Percentiles rank a stretch among this genome's conserved stretches.
Conservation (phyloP, 371 early-diverging fungal species). For the Mucor racemosus region DNA sequence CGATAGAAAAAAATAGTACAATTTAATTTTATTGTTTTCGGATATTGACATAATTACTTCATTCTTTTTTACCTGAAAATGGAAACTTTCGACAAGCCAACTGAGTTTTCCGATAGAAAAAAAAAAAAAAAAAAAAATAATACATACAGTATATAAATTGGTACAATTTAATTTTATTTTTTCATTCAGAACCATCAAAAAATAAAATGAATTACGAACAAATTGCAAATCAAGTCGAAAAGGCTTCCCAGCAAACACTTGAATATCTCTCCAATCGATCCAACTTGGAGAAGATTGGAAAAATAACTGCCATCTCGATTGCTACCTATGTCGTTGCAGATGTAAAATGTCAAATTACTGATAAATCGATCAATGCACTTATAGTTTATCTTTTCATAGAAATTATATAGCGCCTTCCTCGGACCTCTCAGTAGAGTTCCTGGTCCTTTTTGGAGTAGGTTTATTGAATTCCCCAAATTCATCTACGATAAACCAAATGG, state of each 20-base stretch:
- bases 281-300: conserved; percentile 21
- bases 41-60: background rate
- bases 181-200: background rate
- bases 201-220: conserved; percentile 9
- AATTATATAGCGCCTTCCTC: conserved; percentile 37
- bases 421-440: conserved; percentile 35
- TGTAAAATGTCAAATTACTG: conserved; percentile 11
- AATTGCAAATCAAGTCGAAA: background rate
- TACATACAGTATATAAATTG: background rate
- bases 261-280: conserved; percentile 14
- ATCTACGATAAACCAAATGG: conserved; percentile 29
- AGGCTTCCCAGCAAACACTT: conserved; percentile 11
- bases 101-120: background rate
- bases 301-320: conserved; percentile 24
- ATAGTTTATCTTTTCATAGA: conserved; percentile 18
- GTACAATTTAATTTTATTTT: background rate
- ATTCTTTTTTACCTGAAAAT: background rate
- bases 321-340: conserved; percentile 15
- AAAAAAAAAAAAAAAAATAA: no score
- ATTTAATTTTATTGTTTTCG: background rate
- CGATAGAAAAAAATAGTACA: background rate
- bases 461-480: conserved; percentile 22
- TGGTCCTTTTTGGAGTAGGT: conserved; percentile 34
- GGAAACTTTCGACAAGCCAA: background rate
- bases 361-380: background rate